Conservation (phyloP, 768 basidiomycete species). For the Coprinopsis sp. region DNA sequence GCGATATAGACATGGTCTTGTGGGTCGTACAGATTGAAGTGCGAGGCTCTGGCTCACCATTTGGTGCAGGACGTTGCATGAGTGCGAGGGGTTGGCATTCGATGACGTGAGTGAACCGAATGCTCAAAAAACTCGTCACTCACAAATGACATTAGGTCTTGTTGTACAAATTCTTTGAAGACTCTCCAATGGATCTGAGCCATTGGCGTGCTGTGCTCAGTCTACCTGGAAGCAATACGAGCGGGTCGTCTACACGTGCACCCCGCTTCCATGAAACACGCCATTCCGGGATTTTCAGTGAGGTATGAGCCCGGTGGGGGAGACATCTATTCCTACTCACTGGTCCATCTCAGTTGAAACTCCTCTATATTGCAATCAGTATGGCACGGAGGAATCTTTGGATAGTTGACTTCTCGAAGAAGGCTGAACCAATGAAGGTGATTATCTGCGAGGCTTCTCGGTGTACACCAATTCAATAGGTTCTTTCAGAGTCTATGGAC, state of each 20-base stretch:
- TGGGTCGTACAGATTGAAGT: slow-evolving; percentile 22
- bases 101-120: slow-evolving; percentile 41
- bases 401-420: slow-evolving; percentile 60
- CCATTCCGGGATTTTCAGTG: slow-evolving; percentile 53
- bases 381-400: slow-evolving; percentile 65
- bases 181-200: slow-evolving; percentile 44
- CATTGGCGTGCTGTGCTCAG: slow-evolving; percentile 62
- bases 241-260: slow-evolving; percentile 17
- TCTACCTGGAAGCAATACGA: slow-evolving; percentile 21
- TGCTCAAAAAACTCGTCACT: neutral
- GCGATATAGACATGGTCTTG: slow-evolving; percentile 58
- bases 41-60: neutral
- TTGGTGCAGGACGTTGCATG: slow-evolving; percentile 45
- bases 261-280: slow-evolving; percentile 47
- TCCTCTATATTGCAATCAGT: slow-evolving; percentile 67
- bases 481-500: slow-evolving; percentile 48
- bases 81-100: slow-evolving; percentile 66
- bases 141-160: slow-evolving; percentile 44
- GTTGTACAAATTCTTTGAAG: slow-evolving; percentile 70
- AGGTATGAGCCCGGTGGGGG: slow-evolving; percentile 33
- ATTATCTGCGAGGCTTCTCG: slow-evolving; percentile 11
- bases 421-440: slow-evolving; percentile 57
- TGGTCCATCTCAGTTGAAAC: slow-evolving; percentile 48
- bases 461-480: neutral
- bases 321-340: neutral